These are phyloP conservation scores for Neoscytalidium dimidiatum DNA, from an alignment of 2,329 filamentous ascomycete species.

Conservation along the genomic window DNA sequence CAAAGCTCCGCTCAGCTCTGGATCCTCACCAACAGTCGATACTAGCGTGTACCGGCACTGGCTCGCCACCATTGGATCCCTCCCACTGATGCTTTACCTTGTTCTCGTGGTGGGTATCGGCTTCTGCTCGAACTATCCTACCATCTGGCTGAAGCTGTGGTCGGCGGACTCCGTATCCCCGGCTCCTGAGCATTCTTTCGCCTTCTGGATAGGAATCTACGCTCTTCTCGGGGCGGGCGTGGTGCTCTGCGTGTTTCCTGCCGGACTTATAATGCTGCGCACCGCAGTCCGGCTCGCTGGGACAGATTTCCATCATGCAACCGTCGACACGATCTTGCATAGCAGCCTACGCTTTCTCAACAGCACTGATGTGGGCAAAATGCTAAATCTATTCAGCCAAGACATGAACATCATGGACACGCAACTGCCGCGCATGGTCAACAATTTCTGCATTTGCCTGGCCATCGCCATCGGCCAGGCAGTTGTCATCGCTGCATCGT, in stretches of 20 bases:
- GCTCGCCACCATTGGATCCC: not conserved
- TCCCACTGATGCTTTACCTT: not conserved
- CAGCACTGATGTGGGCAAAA: constrained; percentile 46
- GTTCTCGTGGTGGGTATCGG: not conserved
- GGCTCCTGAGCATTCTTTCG: constrained; percentile 21
- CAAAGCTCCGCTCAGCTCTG: not conserved
- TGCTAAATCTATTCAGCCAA: constrained; percentile 49
- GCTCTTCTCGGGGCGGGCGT: constrained; percentile 31
- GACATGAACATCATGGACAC: constrained; percentile 50
- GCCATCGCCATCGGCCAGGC: not conserved
- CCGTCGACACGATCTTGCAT: constrained; percentile 18
- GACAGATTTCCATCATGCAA: not conserved
- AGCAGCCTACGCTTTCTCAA: constrained; percentile 48
- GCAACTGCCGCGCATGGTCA: constrained; percentile 39
- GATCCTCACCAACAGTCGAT: not conserved
- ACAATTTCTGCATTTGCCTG: constrained; percentile 32
- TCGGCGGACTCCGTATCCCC: not conserved
- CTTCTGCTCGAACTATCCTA: not conserved
- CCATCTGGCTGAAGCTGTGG: not conserved
- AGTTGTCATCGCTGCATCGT: constrained; percentile 41
- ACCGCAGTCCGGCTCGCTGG: not conserved
- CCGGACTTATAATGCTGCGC: not conserved
- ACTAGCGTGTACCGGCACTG: not conserved
- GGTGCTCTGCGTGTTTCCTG: constrained; percentile 18
- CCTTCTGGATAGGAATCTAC: constrained; percentile 37